Conservation (phyloP, 2,329 filamentous ascomycete species). For the Ophiostoma novo-ulmi region DNA sequence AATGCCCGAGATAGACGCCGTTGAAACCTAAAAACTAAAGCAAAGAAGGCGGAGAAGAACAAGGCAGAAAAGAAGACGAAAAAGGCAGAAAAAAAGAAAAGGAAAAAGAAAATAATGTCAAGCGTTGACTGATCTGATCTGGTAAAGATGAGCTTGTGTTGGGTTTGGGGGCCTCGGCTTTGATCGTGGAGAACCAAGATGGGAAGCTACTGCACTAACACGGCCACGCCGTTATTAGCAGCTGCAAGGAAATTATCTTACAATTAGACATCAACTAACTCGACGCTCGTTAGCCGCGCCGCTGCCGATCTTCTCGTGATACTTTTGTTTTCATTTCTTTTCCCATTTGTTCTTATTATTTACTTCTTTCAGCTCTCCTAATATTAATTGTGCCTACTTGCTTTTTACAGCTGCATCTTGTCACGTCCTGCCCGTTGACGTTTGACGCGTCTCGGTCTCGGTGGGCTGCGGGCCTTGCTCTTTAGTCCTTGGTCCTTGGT, state of each 20-base stretch:
- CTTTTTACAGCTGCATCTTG: not conserved
- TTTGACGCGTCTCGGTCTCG: not conserved
- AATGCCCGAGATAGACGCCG: conserved; percentile 13
- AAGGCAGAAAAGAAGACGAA: not conserved
- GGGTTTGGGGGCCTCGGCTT: not conserved
- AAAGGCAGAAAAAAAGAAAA: not conserved
- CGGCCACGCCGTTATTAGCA: conserved; percentile 1
- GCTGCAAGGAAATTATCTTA: not conserved
- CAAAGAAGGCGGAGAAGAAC: not conserved
- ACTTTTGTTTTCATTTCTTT: not conserved
- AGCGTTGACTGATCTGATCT: not conserved
- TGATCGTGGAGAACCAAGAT: not conserved
- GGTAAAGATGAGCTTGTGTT: not conserved
- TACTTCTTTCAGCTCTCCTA: not conserved
- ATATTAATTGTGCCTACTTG: not conserved
- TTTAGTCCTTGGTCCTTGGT: not conserved
- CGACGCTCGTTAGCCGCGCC: not conserved
- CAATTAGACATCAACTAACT: not conserved
- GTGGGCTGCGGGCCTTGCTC: not conserved
- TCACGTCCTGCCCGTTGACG: conserved; percentile 1
- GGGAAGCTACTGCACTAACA: not conserved
- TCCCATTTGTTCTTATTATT: not conserved
- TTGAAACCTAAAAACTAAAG: conserved; percentile 12
- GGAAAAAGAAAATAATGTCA: not conserved
- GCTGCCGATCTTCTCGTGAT: not conserved